A percentile compares a stretch with the other conserved stretches of the same genome.
These are phyloP conservation scores for Vanilla planifolia DNA, from an alignment of 106 monocot species.

Conservation along the genomic window DNA sequence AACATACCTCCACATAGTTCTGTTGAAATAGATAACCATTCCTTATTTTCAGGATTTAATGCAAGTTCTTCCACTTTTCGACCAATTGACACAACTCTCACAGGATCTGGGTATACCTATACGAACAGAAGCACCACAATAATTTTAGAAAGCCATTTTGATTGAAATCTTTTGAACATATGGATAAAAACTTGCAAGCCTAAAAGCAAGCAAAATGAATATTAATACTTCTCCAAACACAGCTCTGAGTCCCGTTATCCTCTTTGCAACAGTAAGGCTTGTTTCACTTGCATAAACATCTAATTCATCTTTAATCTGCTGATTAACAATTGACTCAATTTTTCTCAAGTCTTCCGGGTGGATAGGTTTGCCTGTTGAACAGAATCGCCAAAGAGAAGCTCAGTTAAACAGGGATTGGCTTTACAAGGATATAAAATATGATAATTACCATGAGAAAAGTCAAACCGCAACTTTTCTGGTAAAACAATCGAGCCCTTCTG, in stretches of 20 bases:
- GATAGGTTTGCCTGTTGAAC: slow-evolving; percentile 80
- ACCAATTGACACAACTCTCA: slow-evolving; percentile 92
- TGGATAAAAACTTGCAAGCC: too few relatives aligned
- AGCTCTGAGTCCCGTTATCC: slow-evolving; percentile 68
- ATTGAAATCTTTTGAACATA: not conserved
- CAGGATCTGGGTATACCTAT: slow-evolving; percentile 91
- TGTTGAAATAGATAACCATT: slow-evolving; percentile 87
- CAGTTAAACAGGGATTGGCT: not conserved
- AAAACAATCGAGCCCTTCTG: slow-evolving; percentile 99
- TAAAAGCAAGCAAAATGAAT: not conserved
- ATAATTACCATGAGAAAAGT: slow-evolving; percentile 90
- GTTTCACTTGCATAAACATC: slow-evolving; percentile 81
- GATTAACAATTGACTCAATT: slow-evolving; percentile 90
- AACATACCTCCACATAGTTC: slow-evolving; percentile 91
- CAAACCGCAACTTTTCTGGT: slow-evolving; percentile 90
- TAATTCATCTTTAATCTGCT: slow-evolving; percentile 79
- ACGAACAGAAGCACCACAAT: not conserved
- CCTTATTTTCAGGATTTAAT: slow-evolving; percentile 50
- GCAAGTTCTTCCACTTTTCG: slow-evolving; percentile 76
- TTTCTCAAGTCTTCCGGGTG: slow-evolving; percentile 74
- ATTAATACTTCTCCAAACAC: slow-evolving; percentile 88
- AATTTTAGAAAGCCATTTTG: not conserved
- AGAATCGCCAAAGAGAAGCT: not conserved
- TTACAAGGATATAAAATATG: not conserved
- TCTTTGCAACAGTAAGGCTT: slow-evolving; percentile 55